Base-by-base conservation (phyloP, 192 early-diverging fungal genomes). In the Dissophora ornata region DNA sequence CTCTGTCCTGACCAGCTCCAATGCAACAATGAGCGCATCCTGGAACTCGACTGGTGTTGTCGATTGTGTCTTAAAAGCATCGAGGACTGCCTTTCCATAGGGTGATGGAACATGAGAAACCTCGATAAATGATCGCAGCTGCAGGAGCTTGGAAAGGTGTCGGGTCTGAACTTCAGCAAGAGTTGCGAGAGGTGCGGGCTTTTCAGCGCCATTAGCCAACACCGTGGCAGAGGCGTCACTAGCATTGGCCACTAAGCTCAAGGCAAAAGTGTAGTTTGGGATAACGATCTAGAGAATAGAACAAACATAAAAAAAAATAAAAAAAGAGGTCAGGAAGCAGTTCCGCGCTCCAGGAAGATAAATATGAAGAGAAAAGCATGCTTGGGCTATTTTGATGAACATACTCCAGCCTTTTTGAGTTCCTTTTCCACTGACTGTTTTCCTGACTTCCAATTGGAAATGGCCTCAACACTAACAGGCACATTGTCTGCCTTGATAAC, bases 401-500 rank as follows among this genome's bases (percentile, higher is more conserved):
- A 28, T 81, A 79, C 80, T 38, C 30, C 81, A 40, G 66, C 73
- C 60, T 74, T 80, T 69, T 81, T 81, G 42, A 67, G 70, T 42
- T 79, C 61, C 29, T 71, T 86, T 59, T 75, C 75, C 66, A 38
- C 79, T 49, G 64, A 67, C 7, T 48, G 58, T 47, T 77, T 62
- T 28, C 73, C 59, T 13, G 62, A 64, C 47, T 83, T 86, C 60
- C 83, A 75, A 28, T 79, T 56, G 12, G 61, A 82, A 42, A 81
- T 81, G 42, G 19, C 62, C 28, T 74, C 69, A 40, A 80, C 52
- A 38, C 67, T 49, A 29, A 81, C 52, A 24, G 75, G 73, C 30
- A 73, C 64, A 71, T 80, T 42, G 52, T 86, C 78, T 58, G 89
- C 80, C 64, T 86, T 86, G 83, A 92, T 82, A 24, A 82, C 67